Base-by-base conservation (phyloP, 2,329 filamentous ascomycete species). In the Plectosphaerella plurivora region DNA sequence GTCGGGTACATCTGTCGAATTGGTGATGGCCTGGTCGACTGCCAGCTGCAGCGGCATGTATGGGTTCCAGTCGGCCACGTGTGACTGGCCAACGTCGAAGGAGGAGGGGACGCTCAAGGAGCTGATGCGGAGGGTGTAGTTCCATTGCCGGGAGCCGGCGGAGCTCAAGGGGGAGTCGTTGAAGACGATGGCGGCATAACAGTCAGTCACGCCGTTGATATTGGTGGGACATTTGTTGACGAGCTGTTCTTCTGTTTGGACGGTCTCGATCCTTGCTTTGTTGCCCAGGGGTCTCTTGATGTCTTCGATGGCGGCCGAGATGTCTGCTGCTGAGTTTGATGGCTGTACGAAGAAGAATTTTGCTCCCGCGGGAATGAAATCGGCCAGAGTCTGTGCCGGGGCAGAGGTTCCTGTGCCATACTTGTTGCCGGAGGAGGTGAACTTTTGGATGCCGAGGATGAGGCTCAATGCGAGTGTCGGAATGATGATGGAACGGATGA, bases 101-200 rank as follows among this genome's bases (percentile, higher is more conserved):
- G n/a, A n/a, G 35, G 46, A 48, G 3, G 35, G 15, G 9, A 48
- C 46, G 33, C 15, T 25, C 11, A 33, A 41, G 10, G 46, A 39
- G 14, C 46, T 48, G 33, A 48, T 16, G 2, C 59, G 56, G 36
- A 68, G 56, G 1, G 57, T 60, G 49, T 68, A 68, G 20, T 61
- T 59, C 63, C 64, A 68, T 12, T 59, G 62, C 35, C 62, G 58
- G 10, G 55, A 55, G 24, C 45, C 22, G 9, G 50, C 50, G 20
- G 54, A 50, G 16, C 53, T 65, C 42, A 59, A 50, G 5, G 63
- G 65, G 5, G 63, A 65, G 56, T 69, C 64, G 45, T 51, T 49
- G 51, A 69, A 65, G 24, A 49, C 59, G 8, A 68, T 53, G 22
- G 60, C 51, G 44, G 61, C 65, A 45, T 63, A 61, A 53, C 65